Evolutionary conservation across 2,329 filamentous ascomycete genomes (phyloP).

Genomic region (Dactylellina haptotyla): DNA sequence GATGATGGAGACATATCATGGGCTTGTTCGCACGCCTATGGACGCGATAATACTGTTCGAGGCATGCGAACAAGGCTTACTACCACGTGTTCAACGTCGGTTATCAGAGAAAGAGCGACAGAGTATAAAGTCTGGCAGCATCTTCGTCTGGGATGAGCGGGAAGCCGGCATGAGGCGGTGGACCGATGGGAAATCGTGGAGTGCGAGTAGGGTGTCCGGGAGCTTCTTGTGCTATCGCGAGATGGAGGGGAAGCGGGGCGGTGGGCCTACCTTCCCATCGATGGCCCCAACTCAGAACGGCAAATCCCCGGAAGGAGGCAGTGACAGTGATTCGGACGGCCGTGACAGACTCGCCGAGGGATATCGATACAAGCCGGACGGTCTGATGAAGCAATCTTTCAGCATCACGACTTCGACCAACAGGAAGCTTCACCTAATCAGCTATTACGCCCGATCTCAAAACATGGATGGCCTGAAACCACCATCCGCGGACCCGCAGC

Average conservation of each 20-base stretch:
- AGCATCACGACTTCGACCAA: constrained; percentile 92
- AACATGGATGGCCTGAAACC: constrained; percentile 72
- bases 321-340: constrained; percentile 81
- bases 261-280: constrained; percentile 71
- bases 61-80: constrained; percentile 85
- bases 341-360: constrained; percentile 80
- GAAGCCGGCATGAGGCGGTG: constrained; percentile 98
- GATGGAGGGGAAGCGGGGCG: constrained; percentile 97
- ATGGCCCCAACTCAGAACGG: constrained; percentile 66
- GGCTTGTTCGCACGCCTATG: constrained; percentile 90
- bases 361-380: constrained; percentile 94
- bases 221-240: constrained; percentile 98
- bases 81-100: constrained; percentile 90
- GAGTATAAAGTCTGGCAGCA: constrained; percentile 93
- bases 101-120: constrained; percentile 97
- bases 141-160: constrained; percentile 99
- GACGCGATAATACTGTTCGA: constrained; percentile 99
- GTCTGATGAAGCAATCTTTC: constrained; percentile 99
- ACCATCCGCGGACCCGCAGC: constrained; percentile 79
- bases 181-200: constrained; percentile 99
- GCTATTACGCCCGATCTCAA: constrained; percentile 85
- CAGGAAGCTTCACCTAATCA: constrained; percentile 96
- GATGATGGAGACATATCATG: constrained; percentile 95
- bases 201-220: constrained; percentile 93
- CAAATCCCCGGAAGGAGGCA: constrained; percentile 84